These are phyloP conservation scores for Aspergillus wentii DNA, from an alignment of 495 filamentous ascomycete genomes.

Conservation along the genomic window DNA sequence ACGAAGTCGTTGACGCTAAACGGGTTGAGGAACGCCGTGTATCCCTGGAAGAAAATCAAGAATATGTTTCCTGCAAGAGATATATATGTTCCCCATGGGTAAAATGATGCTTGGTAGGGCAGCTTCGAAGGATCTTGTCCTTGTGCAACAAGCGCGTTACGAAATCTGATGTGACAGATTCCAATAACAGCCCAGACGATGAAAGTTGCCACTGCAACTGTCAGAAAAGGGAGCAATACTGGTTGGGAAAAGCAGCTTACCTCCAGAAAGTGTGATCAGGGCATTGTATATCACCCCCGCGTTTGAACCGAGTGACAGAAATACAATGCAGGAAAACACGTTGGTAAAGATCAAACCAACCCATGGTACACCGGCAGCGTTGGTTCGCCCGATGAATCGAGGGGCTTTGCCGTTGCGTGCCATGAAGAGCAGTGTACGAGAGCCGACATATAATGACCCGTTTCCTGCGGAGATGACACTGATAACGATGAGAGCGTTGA, in stretches of 20 bases:
- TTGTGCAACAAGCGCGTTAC: conserved; percentile 50
- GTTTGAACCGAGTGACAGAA: conserved; percentile 57
- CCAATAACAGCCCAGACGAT: conserved; percentile 63
- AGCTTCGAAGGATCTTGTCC: conserved; percentile 47
- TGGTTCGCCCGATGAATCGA: conserved; percentile 56
- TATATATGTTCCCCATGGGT: conserved; percentile 60
- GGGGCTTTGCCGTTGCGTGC: conserved; percentile 62
- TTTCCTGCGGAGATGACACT: conserved; percentile 67
- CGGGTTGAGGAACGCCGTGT: conserved; percentile 47
- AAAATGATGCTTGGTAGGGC: conserved; percentile 54
- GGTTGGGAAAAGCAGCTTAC: conserved; percentile 12
- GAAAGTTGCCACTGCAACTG: conserved; percentile 56
- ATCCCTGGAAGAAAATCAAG: conserved; percentile 62
- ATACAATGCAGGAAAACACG: conserved; percentile 60
- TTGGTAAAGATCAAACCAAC: conserved; percentile 59
- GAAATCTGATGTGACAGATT: conserved; percentile 65
- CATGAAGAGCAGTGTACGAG: conserved; percentile 63
- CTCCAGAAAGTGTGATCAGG: conserved; percentile 41
- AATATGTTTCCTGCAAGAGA: conserved; percentile 57
- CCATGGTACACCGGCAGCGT: conserved; percentile 61
- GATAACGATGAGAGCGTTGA: conserved; percentile 68
- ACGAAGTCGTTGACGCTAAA: conserved; percentile 58
- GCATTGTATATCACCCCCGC: conserved; percentile 48
- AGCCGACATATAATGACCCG: conserved; percentile 63
- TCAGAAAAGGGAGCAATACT: conserved; percentile 33